Base-by-base conservation (phyloP, 2,329 filamentous ascomycete species). In the Neophaeococcomyces mojaviensis region DNA sequence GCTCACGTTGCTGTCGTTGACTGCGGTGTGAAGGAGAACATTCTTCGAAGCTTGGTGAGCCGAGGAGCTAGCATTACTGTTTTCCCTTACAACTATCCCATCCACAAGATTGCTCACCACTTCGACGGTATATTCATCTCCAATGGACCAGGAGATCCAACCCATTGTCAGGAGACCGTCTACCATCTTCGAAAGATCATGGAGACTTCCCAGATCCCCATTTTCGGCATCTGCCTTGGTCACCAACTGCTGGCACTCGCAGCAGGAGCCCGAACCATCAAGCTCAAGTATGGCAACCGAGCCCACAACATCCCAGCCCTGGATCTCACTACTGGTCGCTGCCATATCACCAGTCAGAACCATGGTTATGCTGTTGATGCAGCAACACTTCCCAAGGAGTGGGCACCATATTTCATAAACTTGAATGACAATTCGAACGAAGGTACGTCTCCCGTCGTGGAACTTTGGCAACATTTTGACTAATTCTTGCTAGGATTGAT, bases 1-100 rank as follows among this genome's bases (percentile, higher is more conserved):
- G 83, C 87, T 65, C 92, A 98, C 71, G 81, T 98, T 58, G 92
- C 90, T 49, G 78, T 98, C 57, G 84, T 98, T 64, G 92, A 98
- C 71, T 98, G 92, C 62, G 92, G 92, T 74, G 92, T 97, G 58
- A 98, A 98, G 79, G 92, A 98, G 79, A 98, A 98, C 74, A 98
- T 98, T 60, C 82, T 98, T 49, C 88, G 92, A 62, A 94, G 86
- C 66, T 76, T 98, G 50, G 89, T 97, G 62, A 83, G 79, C 68
- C 88, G 92, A 54, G 92, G 92, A 50, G 87, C 89, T 44, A 89
- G 86, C 53, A 86, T 94, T 54, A 97, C 92, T 33, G 86, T 88
- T 60, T 94, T 98, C 75, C 92, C 92, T 49, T 96, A 85, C 70
- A 82, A 97, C 73, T 97, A 92, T 72, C 90, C 89, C 44, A 92